phyloP scores from a whole-genome alignment of 192 early-diverging fungal genomes.

The Backusella circina region DNA sequence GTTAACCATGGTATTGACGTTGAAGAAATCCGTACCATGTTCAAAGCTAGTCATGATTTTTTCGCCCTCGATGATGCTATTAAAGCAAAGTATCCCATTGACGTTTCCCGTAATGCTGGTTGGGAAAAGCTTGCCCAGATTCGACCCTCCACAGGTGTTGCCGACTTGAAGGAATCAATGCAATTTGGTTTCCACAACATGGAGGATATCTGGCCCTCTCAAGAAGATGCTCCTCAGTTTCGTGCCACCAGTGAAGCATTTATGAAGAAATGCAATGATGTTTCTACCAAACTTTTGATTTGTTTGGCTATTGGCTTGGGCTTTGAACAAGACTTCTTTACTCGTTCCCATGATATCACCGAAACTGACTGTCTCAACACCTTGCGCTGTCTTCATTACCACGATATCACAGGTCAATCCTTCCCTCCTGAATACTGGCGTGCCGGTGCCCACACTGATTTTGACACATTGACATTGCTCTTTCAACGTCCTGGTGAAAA shows the following conservation, averaged over 20 bases:
- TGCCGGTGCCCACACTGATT: constrained; percentile 8
- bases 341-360: constrained; percentile 19
- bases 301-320: constrained; percentile 23
- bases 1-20: constrained; percentile 23
- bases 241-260: neutral
- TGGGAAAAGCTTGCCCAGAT: constrained; percentile 26
- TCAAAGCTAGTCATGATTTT: constrained; percentile 16
- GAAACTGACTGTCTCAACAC: constrained; percentile 24
- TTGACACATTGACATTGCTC: constrained; percentile 21
- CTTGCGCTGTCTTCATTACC: constrained; percentile 20
- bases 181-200: constrained; percentile 27
- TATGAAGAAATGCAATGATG: constrained; percentile 25
- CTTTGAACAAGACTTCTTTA: constrained; percentile 23
- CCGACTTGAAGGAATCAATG: constrained; percentile 24
- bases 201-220: constrained; percentile 18
- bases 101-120: constrained; percentile 21
- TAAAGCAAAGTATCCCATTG: constrained; percentile 22
- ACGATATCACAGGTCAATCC: constrained; percentile 3
- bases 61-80: constrained; percentile 22
- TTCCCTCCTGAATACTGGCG: constrained; percentile 3
- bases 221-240: constrained; percentile 24
- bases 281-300: constrained; percentile 11
- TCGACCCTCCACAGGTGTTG: constrained; percentile 10
- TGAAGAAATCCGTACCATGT: constrained; percentile 19
- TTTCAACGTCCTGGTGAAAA: constrained; percentile 20